Evolutionary conservation across 2,329 filamentous ascomycete species (phyloP), one percentile per base, ranked within the genome.

Genomic region (Aspergillus calidoustus): DNA sequence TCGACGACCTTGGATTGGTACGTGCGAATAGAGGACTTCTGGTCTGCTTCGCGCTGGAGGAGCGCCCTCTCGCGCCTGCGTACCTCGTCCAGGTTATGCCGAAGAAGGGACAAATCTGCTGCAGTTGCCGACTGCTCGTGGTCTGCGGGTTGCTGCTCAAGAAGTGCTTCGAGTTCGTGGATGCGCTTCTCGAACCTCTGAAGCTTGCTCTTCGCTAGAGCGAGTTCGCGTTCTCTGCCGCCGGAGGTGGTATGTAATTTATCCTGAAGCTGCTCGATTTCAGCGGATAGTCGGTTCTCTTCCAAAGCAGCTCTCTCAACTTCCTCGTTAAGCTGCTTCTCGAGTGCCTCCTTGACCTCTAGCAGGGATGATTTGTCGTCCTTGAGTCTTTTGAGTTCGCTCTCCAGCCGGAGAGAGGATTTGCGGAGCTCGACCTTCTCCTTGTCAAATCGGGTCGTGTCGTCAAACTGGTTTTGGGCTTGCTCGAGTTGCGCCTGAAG

Each of bases 361-460:
- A 80, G 62, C 43, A 91, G 76, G 1, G 80, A 73, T 59, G 81
- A 82, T 68, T 87, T 89, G 71, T 92, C 89, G 8, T 90, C 87
- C 55, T 82, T 86, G 17, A 91, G 78, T 13, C 87, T 82, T 47
- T 87, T 86, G 17, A 90, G 80, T 69, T 92, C 89, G 63, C 81
- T 84, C 65, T 92, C 89, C 19, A 91, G 82, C 69, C 87, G 89
- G 64, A 87, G 79, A 71, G 89, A 90, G n/a, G 85, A 79, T 30
- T 87, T 87, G 19, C 88, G 86, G 25, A 92, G 79, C 57, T 91
- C 88, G 50, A 89, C 78, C 65, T 89, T 87, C 70, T 92, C 90
- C 63, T 88, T 86, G 66, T 91, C 89, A 50, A 90, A 74, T 13
- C 83, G 84, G 67, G 86, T 83, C 1, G 83, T 86, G 61, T 88